A percentile compares a stretch with the other conserved stretches of the same genome.
phyloP scores from a whole-genome alignment of 495 filamentous ascomycete species.

The Hyaloscypha variabilis region DNA sequence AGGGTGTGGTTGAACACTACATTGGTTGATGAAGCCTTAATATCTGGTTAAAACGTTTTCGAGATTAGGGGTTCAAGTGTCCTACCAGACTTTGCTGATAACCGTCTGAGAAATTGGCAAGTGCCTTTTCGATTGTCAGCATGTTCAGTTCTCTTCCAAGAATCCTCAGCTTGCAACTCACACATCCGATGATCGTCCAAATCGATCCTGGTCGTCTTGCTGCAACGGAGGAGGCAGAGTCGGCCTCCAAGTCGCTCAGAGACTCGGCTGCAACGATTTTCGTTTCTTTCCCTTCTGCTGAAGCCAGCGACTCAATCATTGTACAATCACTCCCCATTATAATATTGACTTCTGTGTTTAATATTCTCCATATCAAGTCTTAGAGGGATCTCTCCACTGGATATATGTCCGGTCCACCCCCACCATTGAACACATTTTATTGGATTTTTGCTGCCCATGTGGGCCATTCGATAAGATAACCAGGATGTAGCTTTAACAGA shows the following conservation, averaged over 20 bases:
- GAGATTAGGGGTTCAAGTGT: background rate
- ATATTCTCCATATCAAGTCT: too few relatives aligned
- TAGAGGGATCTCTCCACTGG: too few relatives aligned
- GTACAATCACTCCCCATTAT: too few relatives aligned
- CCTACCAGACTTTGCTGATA: conserved; percentile 9
- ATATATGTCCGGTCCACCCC: too few relatives aligned
- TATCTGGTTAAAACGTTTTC: background rate
- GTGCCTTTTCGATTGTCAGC: conserved; percentile 1
- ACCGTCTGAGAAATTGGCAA: conserved; percentile 11
- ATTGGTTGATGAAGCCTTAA: conserved; percentile 4
- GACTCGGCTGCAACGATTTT: too few relatives aligned
- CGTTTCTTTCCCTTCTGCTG: too few relatives aligned
- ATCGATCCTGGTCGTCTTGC: conserved; percentile 12
- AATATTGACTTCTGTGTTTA: too few relatives aligned
- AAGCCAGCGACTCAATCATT: too few relatives aligned
- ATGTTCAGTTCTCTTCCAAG: background rate
- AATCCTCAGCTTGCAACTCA: background rate
- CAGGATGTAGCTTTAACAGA: too few relatives aligned
- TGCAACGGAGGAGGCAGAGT: background rate
- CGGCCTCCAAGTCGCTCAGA: background rate
- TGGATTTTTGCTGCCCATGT: too few relatives aligned
- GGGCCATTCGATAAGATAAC: too few relatives aligned
- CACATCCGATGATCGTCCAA: conserved; percentile 9
- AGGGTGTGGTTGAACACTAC: conserved; percentile 11
- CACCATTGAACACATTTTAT: too few relatives aligned